Base-by-base conservation (phyloP, 495 filamentous ascomycete genomes). In the Penicillium argentinense region DNA sequence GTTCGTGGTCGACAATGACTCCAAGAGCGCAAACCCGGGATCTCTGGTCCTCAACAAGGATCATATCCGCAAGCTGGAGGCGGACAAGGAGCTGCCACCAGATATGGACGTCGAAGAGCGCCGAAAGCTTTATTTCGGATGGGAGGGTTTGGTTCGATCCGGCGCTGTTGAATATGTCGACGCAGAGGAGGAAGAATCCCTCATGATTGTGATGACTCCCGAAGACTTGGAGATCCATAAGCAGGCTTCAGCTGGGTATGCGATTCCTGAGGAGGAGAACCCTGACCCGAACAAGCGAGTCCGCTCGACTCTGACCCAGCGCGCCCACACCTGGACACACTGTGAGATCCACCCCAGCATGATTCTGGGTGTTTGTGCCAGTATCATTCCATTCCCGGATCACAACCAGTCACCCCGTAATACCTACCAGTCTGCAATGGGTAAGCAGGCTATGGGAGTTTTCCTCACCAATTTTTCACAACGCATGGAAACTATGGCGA, bases 331-430 rank as follows among this genome's bases (percentile, higher is more conserved):
- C 36, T 97, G 88, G 77, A 99, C 93, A 2, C 93, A 99, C 66
- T 97, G 95, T 66, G 93, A 99, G 68, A 97, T 99, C 62, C 95
- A 99, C 59, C 93, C 93, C 9, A 95, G 89, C 75, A 99, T 97
- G 95, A 90, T 99, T 65, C 72, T 97, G 38, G 95, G 93, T 51
- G 91, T 97, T 46, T 97, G 95, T 62, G 93, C 93, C 44, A 95
- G 89, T 76, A 97, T 99, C 67, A 99, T 99, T 74, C 93, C 93
- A 0, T 99, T 97, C 81, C 93, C 93, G 4, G 95, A 99, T 69
- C 93, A 99, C 73, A 99, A 99, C 64, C 93, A 90, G 80, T 96
- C 91, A 47, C 93, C 93, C 49, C 81, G 95, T 84, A 97, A 97
- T 63, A 99, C 93, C 3, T 97, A 97, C 71, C 95, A 99, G 62